phyloP scores from a whole-genome alignment of 441 rosid species.

The Rhodomyrtus psidioides region DNA sequence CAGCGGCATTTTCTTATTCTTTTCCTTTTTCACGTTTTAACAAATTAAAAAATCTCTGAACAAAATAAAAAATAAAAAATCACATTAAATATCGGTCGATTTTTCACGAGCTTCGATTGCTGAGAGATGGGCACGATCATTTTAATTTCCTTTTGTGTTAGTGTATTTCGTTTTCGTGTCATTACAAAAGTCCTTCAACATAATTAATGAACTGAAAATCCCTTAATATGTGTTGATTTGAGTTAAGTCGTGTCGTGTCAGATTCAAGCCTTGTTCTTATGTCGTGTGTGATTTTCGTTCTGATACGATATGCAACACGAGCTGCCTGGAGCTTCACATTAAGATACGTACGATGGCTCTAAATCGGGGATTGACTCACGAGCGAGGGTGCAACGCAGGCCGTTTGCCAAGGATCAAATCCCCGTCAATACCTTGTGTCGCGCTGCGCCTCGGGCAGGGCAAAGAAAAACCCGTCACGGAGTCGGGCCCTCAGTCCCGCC shows the following conservation, averaged over 20 bases:
- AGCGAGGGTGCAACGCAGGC: too few relatives aligned
- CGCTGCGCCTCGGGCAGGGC: neutral
- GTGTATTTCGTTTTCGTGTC: too few relatives aligned
- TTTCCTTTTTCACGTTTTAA: neutral
- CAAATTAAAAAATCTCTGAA: neutral
- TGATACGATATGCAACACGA: accelerated
- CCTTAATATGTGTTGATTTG: neutral
- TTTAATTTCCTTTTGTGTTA: too few relatives aligned
- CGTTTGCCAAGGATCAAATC: neutral
- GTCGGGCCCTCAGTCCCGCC: neutral
- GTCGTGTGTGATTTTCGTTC: neutral
- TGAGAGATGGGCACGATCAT: neutral
- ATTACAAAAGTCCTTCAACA: neutral
- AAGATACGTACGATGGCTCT: neutral
- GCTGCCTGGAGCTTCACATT: accelerated
- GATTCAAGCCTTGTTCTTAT: too few relatives aligned
- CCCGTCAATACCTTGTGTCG: neutral
- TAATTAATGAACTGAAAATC: accelerated
- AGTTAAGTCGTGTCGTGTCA: neutral
- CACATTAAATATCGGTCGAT: neutral
- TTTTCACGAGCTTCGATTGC: neutral
- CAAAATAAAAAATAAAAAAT: neutral
- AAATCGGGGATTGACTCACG: neutral
- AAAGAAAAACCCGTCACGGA: neutral
- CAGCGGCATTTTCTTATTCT: neutral